Percentiles rank a stretch among this genome's conserved stretches.
Conservation (phyloP, 139 green algal genomes). For the Chlorella sorokiniana region DNA sequence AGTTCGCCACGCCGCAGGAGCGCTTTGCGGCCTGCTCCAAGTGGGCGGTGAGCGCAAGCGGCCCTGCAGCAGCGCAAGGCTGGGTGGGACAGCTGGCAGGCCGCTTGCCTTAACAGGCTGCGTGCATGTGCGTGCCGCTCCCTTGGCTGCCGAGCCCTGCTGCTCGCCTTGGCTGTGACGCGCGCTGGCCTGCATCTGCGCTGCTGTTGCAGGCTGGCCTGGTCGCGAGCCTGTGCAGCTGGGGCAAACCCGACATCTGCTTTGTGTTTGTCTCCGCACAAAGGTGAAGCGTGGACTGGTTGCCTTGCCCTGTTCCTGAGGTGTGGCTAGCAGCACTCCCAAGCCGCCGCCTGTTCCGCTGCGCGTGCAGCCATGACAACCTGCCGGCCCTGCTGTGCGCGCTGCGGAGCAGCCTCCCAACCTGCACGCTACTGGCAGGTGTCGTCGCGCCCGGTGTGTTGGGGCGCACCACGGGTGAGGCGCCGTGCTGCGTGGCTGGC, state of each 20-base stretch:
- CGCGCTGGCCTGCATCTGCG: too few relatives aligned
- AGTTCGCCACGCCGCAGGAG: conserved; percentile 2
- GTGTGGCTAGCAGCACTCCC: not conserved
- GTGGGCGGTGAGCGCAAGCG: conserved; percentile 14
- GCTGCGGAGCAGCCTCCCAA: not conserved
- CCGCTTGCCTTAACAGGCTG: too few relatives aligned
- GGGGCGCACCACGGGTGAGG: not conserved
- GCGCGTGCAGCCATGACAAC: conserved; percentile 7
- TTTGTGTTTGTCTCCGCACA: conserved; percentile 17
- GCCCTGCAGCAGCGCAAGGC: not conserved
- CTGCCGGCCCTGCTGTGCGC: conserved; percentile 17
- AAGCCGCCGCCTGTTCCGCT: not conserved
- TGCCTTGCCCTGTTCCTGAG: too few relatives aligned
- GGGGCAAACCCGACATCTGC: conserved; percentile 22
- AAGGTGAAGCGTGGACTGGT: too few relatives aligned
- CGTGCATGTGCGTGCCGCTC: too few relatives aligned
- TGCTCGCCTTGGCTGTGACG: not conserved
- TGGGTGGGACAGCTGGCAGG: too few relatives aligned
- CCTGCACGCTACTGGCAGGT: conserved; percentile 16
- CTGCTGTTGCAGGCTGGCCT: not conserved
- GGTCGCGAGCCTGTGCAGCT: not conserved
- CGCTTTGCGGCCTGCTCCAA: not conserved
- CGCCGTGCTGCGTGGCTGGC: not conserved
- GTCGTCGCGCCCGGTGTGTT: conserved; percentile 10
- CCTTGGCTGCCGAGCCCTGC: too few relatives aligned